These are phyloP conservation scores for Pseudogymnoascus sp. DNA, from an alignment of 2,329 filamentous ascomycete genomes.

Conservation along the genomic window DNA sequence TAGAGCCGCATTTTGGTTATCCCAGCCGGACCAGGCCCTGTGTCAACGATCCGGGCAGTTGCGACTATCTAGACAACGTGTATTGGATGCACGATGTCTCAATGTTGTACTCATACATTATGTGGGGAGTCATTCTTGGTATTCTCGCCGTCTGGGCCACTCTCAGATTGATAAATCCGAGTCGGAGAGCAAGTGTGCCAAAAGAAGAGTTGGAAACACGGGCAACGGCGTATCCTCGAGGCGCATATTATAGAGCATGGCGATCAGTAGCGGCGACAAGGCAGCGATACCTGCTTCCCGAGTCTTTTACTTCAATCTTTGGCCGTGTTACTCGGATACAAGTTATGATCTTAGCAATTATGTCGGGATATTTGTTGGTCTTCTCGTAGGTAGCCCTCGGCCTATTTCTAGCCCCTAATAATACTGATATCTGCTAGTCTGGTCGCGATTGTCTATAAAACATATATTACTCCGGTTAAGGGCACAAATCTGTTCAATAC, in stretches of 20 bases:
- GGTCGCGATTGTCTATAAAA: constrained; percentile 57
- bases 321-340: constrained; percentile 62
- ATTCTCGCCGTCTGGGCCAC: constrained; percentile 35
- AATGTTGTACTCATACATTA: constrained; percentile 47
- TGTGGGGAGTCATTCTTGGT: constrained; percentile 45
- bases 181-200: constrained; percentile 17
- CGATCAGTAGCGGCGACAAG: constrained; percentile 11
- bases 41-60: constrained; percentile 47
- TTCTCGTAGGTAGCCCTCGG: constrained; percentile 41
- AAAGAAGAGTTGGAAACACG: constrained; percentile 22
- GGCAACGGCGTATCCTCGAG: constrained; percentile 11
- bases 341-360: constrained; percentile 47
- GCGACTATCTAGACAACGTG: constrained; percentile 47
- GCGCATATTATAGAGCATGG: constrained; percentile 20
- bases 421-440: constrained; percentile 30
- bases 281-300: constrained; percentile 47
- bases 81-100: constrained; percentile 45
- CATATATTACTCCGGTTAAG: constrained; percentile 62
- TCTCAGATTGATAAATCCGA: constrained; percentile 25
- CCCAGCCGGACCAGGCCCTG: constrained; percentile 44
- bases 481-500: constrained; percentile 49
- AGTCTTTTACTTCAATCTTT: constrained; percentile 49
- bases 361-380: constrained; percentile 55
- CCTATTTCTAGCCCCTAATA: not conserved
- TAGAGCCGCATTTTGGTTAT: constrained; percentile 49